phyloP scores from a whole-genome alignment of 2,329 filamentous ascomycete species.

The Neonectria neomacrospora region DNA sequence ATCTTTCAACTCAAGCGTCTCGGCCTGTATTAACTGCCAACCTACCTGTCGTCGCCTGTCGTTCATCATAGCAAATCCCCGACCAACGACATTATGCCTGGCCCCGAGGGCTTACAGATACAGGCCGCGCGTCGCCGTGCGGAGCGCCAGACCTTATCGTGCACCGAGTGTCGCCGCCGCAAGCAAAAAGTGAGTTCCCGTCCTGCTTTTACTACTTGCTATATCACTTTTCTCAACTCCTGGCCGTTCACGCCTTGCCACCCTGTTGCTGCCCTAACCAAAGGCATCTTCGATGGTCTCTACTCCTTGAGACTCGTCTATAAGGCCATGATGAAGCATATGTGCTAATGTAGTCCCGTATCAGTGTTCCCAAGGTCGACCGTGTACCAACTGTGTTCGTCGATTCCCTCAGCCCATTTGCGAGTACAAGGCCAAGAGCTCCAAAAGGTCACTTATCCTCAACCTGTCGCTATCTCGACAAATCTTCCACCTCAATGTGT shows the following conservation, averaged over 20 bases:
- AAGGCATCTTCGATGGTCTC: background rate
- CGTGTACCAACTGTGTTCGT: constrained; percentile 64
- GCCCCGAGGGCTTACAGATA: constrained; percentile 32
- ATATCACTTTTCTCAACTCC: background rate
- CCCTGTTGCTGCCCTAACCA: background rate
- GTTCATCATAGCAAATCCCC: constrained; percentile 19
- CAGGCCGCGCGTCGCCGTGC: constrained; percentile 36
- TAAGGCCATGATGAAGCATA: background rate
- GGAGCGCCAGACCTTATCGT: constrained; percentile 54
- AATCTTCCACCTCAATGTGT: background rate
- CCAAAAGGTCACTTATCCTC: constrained; percentile 33
- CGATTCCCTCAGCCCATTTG: constrained; percentile 63
- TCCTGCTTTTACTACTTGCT: background rate
- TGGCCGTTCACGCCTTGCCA: background rate
- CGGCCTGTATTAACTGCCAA: background rate
- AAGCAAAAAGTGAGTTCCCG: constrained; percentile 59
- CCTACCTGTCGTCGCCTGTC: background rate
- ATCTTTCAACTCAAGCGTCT: background rate
- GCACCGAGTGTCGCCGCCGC: constrained; percentile 61
- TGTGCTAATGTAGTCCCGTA: constrained; percentile 17
- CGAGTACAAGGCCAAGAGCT: constrained; percentile 54
- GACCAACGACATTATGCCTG: constrained; percentile 30
- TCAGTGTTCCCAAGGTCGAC: constrained; percentile 65
- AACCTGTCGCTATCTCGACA: too few relatives aligned
- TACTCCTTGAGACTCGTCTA: background rate